Evolutionary conservation across 495 filamentous ascomycete species (phyloP), one percentile per base, ranked within the genome.

Genomic region (Xylaria sp.): DNA sequence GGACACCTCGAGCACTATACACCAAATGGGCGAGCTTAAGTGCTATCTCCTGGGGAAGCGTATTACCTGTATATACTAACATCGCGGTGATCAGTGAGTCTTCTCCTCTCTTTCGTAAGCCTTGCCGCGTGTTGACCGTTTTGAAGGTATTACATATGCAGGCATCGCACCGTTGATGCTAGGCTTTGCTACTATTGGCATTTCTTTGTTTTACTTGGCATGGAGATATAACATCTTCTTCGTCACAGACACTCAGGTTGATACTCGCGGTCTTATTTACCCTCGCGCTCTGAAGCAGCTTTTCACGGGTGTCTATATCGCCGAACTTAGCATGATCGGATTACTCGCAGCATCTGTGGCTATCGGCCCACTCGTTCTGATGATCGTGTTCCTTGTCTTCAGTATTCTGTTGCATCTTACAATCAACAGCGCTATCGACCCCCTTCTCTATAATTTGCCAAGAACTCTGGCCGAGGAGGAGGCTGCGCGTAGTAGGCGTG

Each of bases 201-300:
- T 98, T 69, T 90, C 87, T 67, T 84, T 97, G 67, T 93, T 99
- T 82, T 98, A 98, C 82, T 84, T 97, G 59, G 95, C 96, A 67
- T 98, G 93, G 88, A 89, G 94, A 6, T 98, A 99, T 86, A 97
- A 99, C 78, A 79, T 98, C 75, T 87, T 99, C 59, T 99, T 97
- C 80, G 93, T 97, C 62, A 93, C 91, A 63, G 93, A 97, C 76
- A 87, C 91, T 37, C 72, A 85, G 64, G 91, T 98, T 77, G 95
- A 99, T 82, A 98, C 96, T 33, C 93, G 97, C 73, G 96, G 96
- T 67, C 88, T 92, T 44, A 88, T 92, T 71, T 99, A 98, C 78
- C 90, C 92, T 5, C 89, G 90, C 44, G 96, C 93, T n/a, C 82
- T 99, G 71, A 94, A 98, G 79, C 96, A 99, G 73, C 89, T 97